These are phyloP conservation scores for Blastobotrys terrestris DNA, from an alignment of 805 yeast species.

Conservation along the genomic window DNA sequence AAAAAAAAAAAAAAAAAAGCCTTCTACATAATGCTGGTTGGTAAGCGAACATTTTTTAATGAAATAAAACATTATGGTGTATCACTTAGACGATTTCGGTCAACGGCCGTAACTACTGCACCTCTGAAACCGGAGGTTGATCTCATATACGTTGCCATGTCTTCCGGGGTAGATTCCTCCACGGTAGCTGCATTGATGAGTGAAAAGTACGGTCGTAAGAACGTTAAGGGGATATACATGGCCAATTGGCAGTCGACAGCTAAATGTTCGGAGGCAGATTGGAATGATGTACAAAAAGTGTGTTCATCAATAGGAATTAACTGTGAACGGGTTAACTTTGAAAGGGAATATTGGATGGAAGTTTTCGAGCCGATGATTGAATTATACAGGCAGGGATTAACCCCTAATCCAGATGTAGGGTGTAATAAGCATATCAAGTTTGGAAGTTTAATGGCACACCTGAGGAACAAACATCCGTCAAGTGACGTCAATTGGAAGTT, in stretches of 20 bases:
- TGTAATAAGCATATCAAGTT: slow-evolving; percentile 85
- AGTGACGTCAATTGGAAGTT: slow-evolving; percentile 58
- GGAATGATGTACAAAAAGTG: slow-evolving; percentile 74
- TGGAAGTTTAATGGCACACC: slow-evolving; percentile 62
- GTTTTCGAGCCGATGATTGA: slow-evolving; percentile 91
- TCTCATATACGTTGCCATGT: slow-evolving; percentile 79
- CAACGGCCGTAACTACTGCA: slow-evolving; percentile 4
- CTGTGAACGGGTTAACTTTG: slow-evolving; percentile 74
- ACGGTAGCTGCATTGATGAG: slow-evolving; percentile 68
- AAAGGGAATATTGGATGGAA: slow-evolving; percentile 84
- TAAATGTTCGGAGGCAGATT: slow-evolving; percentile 77
- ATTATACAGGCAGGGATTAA: slow-evolving; percentile 60
- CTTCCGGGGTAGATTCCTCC: slow-evolving; percentile 95
- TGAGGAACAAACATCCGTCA: slow-evolving; percentile 33
- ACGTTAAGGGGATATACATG: slow-evolving; percentile 85
- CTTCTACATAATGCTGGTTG: neutral
- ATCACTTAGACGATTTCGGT: neutral
- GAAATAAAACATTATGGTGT: neutral
- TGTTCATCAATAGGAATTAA: slow-evolving; percentile 58
- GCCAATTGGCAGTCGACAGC: slow-evolving; percentile 69
- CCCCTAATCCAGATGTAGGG: slow-evolving; percentile 93
- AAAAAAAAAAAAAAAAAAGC: neutral
- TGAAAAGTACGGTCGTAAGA: slow-evolving; percentile 36
- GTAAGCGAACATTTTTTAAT: neutral
- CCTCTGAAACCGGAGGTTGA: slow-evolving; percentile 46